Evolutionary conservation across 148 eudicot genomes (phyloP).

Genomic region (Bassia scoparia): DNA sequence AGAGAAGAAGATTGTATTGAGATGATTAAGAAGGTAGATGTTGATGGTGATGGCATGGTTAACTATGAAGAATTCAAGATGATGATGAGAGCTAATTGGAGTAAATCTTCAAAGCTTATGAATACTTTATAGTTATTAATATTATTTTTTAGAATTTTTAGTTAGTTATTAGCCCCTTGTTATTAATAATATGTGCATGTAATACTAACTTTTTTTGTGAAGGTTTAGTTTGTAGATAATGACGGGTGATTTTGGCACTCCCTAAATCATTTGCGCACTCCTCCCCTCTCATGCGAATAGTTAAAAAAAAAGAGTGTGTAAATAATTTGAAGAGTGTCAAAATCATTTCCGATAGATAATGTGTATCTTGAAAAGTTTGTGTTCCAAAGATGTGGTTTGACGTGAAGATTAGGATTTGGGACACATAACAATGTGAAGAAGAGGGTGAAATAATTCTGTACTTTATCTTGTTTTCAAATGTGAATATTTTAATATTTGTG

Average conservation of each 20-base stretch:
- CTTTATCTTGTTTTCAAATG: neutral
- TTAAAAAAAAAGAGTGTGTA: no score
- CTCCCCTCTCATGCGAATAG: no score
- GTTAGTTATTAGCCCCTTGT: no score
- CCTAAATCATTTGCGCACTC: no score
- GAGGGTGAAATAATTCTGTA: neutral
- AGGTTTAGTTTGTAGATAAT: no score
- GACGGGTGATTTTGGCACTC: no score
- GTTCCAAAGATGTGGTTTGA: neutral
- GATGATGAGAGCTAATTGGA: conserved; percentile 40
- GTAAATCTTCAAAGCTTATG: conserved; percentile 3
- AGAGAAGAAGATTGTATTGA: conserved; percentile 47
- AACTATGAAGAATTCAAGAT: conserved; percentile 68
- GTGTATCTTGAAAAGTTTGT: neutral
- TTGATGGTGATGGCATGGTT: conserved; percentile 85
- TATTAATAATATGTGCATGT: no score
- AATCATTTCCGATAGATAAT: no score
- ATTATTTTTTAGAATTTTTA: no score
- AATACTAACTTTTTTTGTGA: no score
- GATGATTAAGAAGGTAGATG: conserved; percentile 69
- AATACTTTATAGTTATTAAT: neutral
- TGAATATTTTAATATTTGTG: no score
- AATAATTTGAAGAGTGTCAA: no score
- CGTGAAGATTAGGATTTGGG: neutral
- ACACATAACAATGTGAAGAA: neutral